phyloP scores from a whole-genome alignment of 2,329 filamentous ascomycete genomes.

The Trichoderma koningii region DNA sequence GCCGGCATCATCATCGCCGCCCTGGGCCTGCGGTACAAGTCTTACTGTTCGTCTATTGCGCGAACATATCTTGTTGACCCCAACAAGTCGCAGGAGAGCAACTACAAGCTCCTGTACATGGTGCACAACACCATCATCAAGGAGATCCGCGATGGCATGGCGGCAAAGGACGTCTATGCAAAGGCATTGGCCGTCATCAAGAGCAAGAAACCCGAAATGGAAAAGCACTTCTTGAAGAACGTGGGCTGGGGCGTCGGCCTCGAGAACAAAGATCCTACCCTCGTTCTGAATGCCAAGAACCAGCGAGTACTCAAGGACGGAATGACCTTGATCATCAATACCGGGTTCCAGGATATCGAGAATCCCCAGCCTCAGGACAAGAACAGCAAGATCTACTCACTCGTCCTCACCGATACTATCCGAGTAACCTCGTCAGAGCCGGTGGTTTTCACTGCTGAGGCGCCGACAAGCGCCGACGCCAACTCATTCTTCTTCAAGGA shows the following conservation, averaged over 20 bases:
- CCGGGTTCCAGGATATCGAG: conserved; percentile 85
- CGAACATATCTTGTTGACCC: conserved; percentile 96
- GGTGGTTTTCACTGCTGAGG: conserved; percentile 90
- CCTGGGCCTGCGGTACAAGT: conserved; percentile 91
- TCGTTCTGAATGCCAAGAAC: conserved; percentile 87
- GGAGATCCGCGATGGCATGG: conserved; percentile 82
- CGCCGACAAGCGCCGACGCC: conserved; percentile 85
- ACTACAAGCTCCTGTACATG: conserved; percentile 83
- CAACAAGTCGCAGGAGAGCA: conserved; percentile 91
- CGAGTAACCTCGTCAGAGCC: conserved; percentile 78
- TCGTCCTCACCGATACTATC: conserved; percentile 90
- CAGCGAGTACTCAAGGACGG: conserved; percentile 82
- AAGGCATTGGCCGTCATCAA: conserved; percentile 81
- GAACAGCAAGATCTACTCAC: conserved; percentile 83
- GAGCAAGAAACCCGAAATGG: conserved; percentile 90
- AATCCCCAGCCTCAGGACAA: conserved; percentile 88
- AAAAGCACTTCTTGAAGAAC: conserved; percentile 92
- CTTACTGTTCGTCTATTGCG: conserved; percentile 88
- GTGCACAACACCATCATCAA: conserved; percentile 90
- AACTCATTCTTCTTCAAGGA: conserved; percentile 99
- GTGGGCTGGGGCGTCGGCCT: conserved; percentile 91
- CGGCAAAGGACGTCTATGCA: conserved; percentile 86
- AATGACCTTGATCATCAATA: conserved; percentile 92
- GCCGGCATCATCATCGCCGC: conserved; percentile 92
- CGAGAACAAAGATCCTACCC: conserved; percentile 80